Conservation (phyloP, 257 asterid species). For the Solanum pennellii region DNA sequence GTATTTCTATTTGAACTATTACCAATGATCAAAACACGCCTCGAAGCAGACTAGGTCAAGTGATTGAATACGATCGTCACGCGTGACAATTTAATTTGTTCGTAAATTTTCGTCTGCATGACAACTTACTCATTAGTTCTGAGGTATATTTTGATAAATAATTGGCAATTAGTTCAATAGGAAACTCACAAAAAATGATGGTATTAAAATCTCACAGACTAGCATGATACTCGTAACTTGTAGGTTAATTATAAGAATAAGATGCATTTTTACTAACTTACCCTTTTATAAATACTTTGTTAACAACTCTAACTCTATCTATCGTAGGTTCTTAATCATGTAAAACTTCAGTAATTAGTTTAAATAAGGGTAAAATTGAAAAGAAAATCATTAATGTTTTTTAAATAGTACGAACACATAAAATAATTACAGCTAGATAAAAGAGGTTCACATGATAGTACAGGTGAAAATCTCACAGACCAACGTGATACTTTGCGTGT, state of each 20-base stretch:
- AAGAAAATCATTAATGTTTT: not conserved
- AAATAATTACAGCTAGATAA: not conserved
- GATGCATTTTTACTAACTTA: no score
- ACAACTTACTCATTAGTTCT: not conserved
- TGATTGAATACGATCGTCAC: not conserved
- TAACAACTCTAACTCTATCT: no score
- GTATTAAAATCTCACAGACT: no score
- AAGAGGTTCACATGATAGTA: not conserved
- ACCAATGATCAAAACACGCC: not conserved
- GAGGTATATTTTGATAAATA: not conserved
- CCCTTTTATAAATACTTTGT: not conserved
- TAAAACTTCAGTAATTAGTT: not conserved
- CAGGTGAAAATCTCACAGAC: rapidly evolving
- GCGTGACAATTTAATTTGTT: not conserved
- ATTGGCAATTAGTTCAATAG: not conserved
- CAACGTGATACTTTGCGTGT: not conserved
- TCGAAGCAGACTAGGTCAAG: not conserved
- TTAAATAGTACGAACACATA: not conserved
- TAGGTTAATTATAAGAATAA: no score
- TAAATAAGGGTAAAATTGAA: not conserved
- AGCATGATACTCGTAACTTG: no score
- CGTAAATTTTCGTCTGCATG: not conserved
- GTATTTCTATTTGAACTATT: not conserved
- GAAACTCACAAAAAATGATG: not conserved
- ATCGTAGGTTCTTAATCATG: not conserved